phyloP scores from a whole-genome alignment of 2,329 filamentous ascomycete genomes.

The Cercospora zeae-maydis region DNA sequence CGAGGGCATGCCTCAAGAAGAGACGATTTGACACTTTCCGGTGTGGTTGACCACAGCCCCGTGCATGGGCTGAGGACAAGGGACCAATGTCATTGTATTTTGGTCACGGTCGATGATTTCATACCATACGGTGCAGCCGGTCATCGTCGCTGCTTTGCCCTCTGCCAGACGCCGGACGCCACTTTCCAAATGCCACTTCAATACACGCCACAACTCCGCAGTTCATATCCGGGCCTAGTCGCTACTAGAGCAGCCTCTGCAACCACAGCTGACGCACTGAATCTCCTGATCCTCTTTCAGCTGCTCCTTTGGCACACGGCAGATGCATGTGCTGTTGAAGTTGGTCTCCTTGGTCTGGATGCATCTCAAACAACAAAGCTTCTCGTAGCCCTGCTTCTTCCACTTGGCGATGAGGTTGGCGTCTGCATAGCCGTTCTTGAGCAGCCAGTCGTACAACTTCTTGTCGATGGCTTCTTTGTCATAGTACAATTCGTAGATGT shows the following conservation, averaged over 20 bases:
- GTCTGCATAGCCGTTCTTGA: conserved; percentile 96
- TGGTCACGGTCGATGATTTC: not conserved
- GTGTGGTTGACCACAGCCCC: too few species aligned
- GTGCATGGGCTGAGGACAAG: too few species aligned
- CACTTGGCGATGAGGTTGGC: conserved; percentile 96
- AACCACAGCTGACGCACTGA: conserved; percentile 93
- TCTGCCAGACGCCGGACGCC: not conserved
- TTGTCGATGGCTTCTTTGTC: conserved; percentile 94
- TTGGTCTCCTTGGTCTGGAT: conserved; percentile 99
- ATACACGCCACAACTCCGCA: not conserved
- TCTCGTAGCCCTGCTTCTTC: conserved; percentile 99
- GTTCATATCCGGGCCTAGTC: conserved; percentile 51
- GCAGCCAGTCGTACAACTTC: conserved; percentile 87
- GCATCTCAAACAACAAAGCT: conserved; percentile 92
- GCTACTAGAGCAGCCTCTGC: conserved; percentile 80
- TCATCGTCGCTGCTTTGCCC: not conserved
- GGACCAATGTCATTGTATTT: not conserved
- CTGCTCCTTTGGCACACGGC: conserved; percentile 83
- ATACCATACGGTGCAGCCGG: not conserved
- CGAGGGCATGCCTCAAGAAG: too few species aligned
- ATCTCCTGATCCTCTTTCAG: conserved; percentile 87
- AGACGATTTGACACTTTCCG: too few species aligned
- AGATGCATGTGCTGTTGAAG: conserved; percentile 96
- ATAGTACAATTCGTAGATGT: conserved; percentile 97
- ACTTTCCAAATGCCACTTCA: not conserved